These are phyloP conservation scores for Penicillium roqueforti DNA, from an alignment of 495 filamentous ascomycete species.

Conservation along the genomic window DNA sequence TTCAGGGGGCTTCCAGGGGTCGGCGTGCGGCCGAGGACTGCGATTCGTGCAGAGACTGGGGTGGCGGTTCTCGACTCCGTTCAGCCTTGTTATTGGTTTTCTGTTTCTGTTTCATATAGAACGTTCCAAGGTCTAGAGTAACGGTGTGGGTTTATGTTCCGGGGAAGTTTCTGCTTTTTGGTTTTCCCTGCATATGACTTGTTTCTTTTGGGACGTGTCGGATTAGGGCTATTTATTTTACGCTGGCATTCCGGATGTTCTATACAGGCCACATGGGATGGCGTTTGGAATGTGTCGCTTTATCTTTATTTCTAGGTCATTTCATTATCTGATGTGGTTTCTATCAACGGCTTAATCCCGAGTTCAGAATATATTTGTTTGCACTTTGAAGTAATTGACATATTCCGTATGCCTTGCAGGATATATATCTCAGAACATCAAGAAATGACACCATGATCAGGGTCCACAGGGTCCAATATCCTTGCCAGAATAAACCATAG, in stretches of 20 bases:
- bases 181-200: slow-evolving; percentile 1
- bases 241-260: background rate
- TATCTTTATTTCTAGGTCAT: background rate
- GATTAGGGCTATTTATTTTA: background rate
- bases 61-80: background rate
- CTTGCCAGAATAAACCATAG: too few relatives aligned
- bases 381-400: background rate
- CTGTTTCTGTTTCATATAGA: background rate
- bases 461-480: too few relatives aligned
- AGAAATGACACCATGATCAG: too few relatives aligned
- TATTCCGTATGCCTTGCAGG: too few relatives aligned
- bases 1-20: slow-evolving; percentile 15
- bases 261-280: slow-evolving; percentile 2
- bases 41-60: background rate
- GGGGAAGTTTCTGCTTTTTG: background rate
- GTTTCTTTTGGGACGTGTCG: background rate
- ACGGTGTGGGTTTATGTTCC: background rate
- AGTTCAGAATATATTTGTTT: too few relatives aligned
- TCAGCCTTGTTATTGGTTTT: background rate
- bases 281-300: slow-evolving; percentile 4
- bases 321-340: background rate
- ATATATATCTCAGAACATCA: too few relatives aligned
- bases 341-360: too few relatives aligned
- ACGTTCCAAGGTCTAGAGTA: background rate
- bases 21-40: background rate